phyloP scores from a whole-genome alignment of 805 yeast genomes.

The Schizosaccharomyces japonicus region DNA sequence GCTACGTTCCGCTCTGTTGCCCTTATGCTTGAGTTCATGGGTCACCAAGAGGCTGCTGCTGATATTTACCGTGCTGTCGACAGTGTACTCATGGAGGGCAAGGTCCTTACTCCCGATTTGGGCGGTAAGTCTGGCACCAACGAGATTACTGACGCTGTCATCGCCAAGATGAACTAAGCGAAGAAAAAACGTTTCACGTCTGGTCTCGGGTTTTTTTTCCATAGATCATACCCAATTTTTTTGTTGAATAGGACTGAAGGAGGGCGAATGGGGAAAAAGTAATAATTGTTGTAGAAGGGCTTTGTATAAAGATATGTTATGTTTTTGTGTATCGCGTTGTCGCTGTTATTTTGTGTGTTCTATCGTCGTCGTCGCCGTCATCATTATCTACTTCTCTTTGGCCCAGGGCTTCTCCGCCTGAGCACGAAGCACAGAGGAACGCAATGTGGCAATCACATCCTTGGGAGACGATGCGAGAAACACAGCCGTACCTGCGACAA shows the following conservation, averaged over 20 bases:
- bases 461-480: conserved; percentile 64
- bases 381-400: conserved; percentile 1
- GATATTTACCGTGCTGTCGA: conserved; percentile 85
- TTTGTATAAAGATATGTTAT: too few relatives aligned
- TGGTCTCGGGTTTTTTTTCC: too few relatives aligned
- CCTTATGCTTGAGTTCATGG: conserved; percentile 89
- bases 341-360: too few relatives aligned
- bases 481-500: conserved; percentile 81
- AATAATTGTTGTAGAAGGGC: too few relatives aligned
- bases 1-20: conserved; percentile 97
- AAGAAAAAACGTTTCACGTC: background rate
- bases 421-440: conserved; percentile 28
- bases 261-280: too few relatives aligned
- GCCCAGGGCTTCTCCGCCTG: background rate
- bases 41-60: conserved; percentile 71
- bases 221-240: too few relatives aligned
- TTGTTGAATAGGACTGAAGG: too few relatives aligned
- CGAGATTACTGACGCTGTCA: conserved; percentile 65
- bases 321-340: too few relatives aligned
- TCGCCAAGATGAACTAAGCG: conserved; percentile 13
- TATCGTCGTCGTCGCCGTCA: too few relatives aligned
- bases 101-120: conserved; percentile 72
- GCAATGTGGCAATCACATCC: conserved; percentile 46
- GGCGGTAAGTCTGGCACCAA: conserved; percentile 78
- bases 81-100: conserved; percentile 62